phyloP scores from a whole-genome alignment of 2,329 filamentous ascomycete species.

The Paecilomyces sp. region DNA sequence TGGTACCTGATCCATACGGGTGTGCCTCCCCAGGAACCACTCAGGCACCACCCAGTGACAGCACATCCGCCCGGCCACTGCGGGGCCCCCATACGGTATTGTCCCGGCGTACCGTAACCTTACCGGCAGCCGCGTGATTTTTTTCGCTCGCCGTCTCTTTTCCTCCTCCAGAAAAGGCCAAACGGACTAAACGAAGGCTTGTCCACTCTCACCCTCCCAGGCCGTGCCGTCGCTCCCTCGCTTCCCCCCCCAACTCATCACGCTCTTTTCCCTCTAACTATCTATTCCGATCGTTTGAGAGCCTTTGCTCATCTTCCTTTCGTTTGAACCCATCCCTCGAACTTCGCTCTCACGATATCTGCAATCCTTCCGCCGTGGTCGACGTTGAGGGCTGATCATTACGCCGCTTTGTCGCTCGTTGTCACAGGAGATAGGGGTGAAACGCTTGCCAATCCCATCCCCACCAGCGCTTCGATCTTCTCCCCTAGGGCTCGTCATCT shows the following conservation, averaged over 20 bases:
- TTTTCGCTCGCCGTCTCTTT: background rate
- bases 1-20: background rate
- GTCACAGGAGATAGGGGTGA: slow-evolving; percentile 3
- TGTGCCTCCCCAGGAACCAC: background rate
- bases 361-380: background rate
- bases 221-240: background rate
- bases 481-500: background rate
- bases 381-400: background rate
- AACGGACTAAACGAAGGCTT: background rate
- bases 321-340: background rate
- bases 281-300: background rate
- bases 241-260: background rate
- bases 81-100: background rate
- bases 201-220: background rate
- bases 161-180: background rate
- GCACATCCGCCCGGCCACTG: background rate
- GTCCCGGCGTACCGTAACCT: background rate
- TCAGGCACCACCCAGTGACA: background rate
- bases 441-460: slow-evolving; percentile 1
- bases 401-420: background rate
- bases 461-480: background rate
- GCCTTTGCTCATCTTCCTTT: background rate
- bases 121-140: background rate
- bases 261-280: background rate
- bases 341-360: background rate